These are phyloP conservation scores for Edaphochlamys debaryana DNA, from an alignment of 139 green algal species.

Conservation along the genomic window DNA sequence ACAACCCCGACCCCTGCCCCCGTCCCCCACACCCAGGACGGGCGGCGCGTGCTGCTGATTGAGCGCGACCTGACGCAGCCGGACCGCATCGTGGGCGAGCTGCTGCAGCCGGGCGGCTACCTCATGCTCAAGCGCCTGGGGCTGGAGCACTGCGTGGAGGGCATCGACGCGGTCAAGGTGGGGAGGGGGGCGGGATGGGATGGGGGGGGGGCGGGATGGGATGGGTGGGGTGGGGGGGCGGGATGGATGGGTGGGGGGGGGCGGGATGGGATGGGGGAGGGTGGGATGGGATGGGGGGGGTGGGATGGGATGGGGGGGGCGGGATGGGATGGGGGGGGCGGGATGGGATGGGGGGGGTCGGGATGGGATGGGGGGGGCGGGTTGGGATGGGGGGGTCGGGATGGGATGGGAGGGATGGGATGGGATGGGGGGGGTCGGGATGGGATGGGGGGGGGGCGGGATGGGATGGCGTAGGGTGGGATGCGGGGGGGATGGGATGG, in stretches of 20 bases:
- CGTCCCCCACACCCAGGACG: background rate
- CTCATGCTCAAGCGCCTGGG: conserved; percentile 93
- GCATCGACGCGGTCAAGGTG: conserved; percentile 92
- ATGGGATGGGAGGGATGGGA: background rate
- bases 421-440: too few relatives aligned
- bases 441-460: too few relatives aligned
- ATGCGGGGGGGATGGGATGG: too few relatives aligned
- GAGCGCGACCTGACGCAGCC: conserved; percentile 94
- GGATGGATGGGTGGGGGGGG: background rate
- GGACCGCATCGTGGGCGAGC: conserved; percentile 98
- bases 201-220: background rate
- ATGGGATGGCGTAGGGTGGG: too few relatives aligned
- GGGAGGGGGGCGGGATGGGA: background rate
- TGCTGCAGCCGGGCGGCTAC: conserved; percentile 97
- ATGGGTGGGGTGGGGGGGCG: background rate
- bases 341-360: too few relatives aligned
- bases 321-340: too few relatives aligned
- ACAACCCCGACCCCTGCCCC: too few relatives aligned
- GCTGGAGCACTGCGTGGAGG: conserved; percentile 80
- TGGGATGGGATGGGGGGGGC: too few relatives aligned
- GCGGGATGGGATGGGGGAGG: background rate
- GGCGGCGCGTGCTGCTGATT: conserved; percentile 82
- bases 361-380: background rate
- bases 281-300: background rate
- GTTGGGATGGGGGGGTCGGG: background rate